A percentile compares a stretch with the other conserved stretches of the same genome.
Conservation (phyloP, 139 green algal genomes). For the Protoeuglena noctilucae region DNA sequence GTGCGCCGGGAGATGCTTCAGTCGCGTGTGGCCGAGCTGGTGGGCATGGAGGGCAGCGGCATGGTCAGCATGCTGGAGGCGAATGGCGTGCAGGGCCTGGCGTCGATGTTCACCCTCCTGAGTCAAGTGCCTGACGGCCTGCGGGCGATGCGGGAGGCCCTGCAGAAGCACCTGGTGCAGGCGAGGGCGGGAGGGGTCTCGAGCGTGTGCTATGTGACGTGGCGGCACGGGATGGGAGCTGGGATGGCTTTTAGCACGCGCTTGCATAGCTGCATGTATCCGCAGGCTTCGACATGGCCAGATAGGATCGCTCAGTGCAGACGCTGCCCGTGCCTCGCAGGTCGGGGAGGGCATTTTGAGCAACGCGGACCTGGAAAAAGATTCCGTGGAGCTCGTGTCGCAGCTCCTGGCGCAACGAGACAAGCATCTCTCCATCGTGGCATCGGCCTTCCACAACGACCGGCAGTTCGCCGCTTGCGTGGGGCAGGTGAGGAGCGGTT, state of each 20-base stretch:
- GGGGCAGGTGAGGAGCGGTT: too few species aligned
- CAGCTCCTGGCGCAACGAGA: slow-evolving; percentile 61
- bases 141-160: slow-evolving; percentile 38
- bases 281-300: too few species aligned
- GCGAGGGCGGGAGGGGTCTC: slow-evolving; percentile 14
- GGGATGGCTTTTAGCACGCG: too few species aligned
- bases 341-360: too few species aligned
- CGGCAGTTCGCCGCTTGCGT: slow-evolving; percentile 1
- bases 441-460: slow-evolving; percentile 54
- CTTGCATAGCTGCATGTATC: too few species aligned
- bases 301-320: too few species aligned
- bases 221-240: too few species aligned
- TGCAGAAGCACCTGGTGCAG: slow-evolving; percentile 26
- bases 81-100: slow-evolving; percentile 67
- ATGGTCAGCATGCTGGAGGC: slow-evolving; percentile 59
- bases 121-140: slow-evolving; percentile 47
- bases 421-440: slow-evolving; percentile 82
- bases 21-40: slow-evolving; percentile 47
- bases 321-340: too few species aligned
- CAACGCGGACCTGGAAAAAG: slow-evolving; percentile 26
- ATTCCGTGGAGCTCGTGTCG: slow-evolving; percentile 77
- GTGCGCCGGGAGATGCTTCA: background rate
- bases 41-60: slow-evolving; percentile 82
- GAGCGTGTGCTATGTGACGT: background rate
- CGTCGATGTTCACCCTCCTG: slow-evolving; percentile 81